Evolutionary conservation across 306 rosid genomes (phyloP), one percentile per base, ranked within the genome.

Genomic region (Casuarina glauca): DNA sequence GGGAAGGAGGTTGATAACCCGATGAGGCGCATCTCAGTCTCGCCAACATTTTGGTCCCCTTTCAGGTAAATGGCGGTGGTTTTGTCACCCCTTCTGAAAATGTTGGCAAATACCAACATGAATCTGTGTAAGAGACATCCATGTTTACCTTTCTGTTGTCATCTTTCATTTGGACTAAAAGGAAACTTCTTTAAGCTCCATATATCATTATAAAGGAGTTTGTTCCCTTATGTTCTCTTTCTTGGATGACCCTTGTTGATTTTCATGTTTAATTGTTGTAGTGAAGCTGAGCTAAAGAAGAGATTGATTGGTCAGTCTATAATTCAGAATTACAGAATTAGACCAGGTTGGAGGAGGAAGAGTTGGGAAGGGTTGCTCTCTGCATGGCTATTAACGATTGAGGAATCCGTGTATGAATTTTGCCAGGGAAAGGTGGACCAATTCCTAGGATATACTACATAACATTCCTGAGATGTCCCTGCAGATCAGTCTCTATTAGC

Each of bases 1-100:
- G 94, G 90, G 20, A 76, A 6, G 26, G 86, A 84, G 9, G 89
- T 84, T 35, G 82, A 45, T 1, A 85, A 93, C 70, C 95, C 97
- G n/a, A 80, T 91, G 93, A 82, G 74, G 75, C 93, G 75, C 72
- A 93, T 93, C 62, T 74, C 60, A 7, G 83, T 93, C 12, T 78
- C 62, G 78, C 70, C 83, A 20, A 64, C 78, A n/a, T 66, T 61
- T 78, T 13, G 39, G 66, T 61, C 71, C 32, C 32, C 80, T 19
- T 80, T 77, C 73, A 81, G 77, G 75, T 66, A 54, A 61, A 49
- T 10, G 69, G 36, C 32, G 61, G 57, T 74, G 75, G 5, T 45
- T 73, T 36, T 9, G 76, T 55, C 61, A 44, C 72, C 55, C 76
- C 63, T 70, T 72, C 32, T 78, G 53, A 19, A 26, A 54, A n/a